phyloP scores from a whole-genome alignment of 1,284 basidiomycete species.

The Trametes polyzona region DNA sequence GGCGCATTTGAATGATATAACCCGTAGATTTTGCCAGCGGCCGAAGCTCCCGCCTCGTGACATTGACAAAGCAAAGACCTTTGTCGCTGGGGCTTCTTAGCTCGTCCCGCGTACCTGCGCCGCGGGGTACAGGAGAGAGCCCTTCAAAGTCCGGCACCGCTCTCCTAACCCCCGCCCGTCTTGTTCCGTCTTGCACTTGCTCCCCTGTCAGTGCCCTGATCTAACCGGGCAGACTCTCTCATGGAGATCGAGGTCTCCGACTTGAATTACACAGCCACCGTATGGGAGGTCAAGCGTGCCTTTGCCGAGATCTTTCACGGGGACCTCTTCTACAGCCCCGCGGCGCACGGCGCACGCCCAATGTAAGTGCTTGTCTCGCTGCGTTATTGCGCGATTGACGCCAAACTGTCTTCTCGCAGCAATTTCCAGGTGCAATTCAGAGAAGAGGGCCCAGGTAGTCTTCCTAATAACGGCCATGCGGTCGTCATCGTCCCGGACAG shows the following conservation, averaged over 20 bases:
- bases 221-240: neutral
- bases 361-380: constrained; percentile 24
- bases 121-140: too few species aligned
- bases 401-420: constrained; percentile 9
- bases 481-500: constrained; percentile 49
- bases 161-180: too few species aligned
- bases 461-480: constrained; percentile 61
- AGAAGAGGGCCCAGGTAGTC: constrained; percentile 50
- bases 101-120: too few species aligned
- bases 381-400: too few species aligned
- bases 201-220: neutral
- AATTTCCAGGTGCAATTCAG: constrained; percentile 60
- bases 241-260: constrained; percentile 51
- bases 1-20: too few species aligned
- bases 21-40: too few species aligned
- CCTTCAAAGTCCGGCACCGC: too few species aligned
- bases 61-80: neutral
- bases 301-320: constrained; percentile 59
- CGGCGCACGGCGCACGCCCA: constrained; percentile 36
- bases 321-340: constrained; percentile 48
- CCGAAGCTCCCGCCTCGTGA: neutral
- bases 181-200: too few species aligned
- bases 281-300: constrained; percentile 58
- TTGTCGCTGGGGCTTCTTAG: too few species aligned
- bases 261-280: constrained; percentile 37